Evolutionary conservation across 331 rosid genomes (phyloP).

Genomic region (Quercus tomentella): DNA sequence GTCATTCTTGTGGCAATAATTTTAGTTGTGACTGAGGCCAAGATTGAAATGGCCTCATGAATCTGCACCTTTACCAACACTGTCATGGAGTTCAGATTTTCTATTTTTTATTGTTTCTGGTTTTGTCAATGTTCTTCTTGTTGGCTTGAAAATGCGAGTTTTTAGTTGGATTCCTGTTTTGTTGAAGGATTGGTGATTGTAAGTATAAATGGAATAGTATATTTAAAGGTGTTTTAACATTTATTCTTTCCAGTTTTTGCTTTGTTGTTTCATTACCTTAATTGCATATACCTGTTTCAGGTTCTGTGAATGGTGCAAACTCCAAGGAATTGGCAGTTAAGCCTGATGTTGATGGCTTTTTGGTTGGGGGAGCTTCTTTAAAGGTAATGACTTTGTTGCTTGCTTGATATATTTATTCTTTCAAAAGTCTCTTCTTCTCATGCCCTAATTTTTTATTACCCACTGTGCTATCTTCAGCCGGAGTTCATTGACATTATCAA

Average conservation of each 20-base stretch:
- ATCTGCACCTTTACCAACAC: background rate
- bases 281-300: slow-evolving; percentile 13
- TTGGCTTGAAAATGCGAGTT: background rate
- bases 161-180: background rate
- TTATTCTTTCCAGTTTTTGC: background rate
- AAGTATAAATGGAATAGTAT: background rate
- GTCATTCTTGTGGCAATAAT: background rate
- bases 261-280: background rate
- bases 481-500: slow-evolving; percentile 50
- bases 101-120: background rate
- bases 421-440: no score
- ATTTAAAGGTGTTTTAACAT: background rate
- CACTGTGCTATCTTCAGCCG: slow-evolving; percentile 14
- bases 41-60: background rate
- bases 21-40: background rate
- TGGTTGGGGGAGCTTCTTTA: slow-evolving; percentile 51
- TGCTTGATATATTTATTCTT: background rate
- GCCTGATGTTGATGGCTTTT: slow-evolving; percentile 40
- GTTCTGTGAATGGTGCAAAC: slow-evolving; percentile 44
- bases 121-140: background rate
- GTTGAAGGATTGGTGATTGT: background rate
- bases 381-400: slow-evolving; percentile 19
- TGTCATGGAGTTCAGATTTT: background rate
- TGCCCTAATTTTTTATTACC: background rate
- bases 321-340: slow-evolving; percentile 34